Conservation (phyloP, 768 basidiomycete species). For the Ephemerocybe angulata region DNA sequence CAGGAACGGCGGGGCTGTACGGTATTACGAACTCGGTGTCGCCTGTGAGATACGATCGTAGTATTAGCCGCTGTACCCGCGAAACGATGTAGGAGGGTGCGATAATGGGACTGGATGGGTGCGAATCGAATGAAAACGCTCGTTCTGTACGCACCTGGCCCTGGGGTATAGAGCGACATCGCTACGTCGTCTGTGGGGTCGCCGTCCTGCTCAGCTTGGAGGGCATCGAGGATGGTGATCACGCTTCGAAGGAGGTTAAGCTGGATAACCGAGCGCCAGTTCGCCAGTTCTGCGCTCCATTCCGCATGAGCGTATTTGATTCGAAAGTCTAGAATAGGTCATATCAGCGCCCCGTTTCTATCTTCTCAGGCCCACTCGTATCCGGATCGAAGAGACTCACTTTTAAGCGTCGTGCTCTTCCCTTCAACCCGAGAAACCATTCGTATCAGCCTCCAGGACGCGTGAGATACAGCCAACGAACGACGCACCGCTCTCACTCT, state of each 20-base stretch:
- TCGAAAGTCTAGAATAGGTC: slow-evolving; percentile 55
- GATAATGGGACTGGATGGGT: too few species aligned
- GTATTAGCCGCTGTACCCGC: too few species aligned
- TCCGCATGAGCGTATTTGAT: slow-evolving; percentile 60
- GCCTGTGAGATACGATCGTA: too few species aligned
- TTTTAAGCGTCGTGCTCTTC: slow-evolving; percentile 68
- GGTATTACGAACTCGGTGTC: too few species aligned
- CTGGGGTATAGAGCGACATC: too few species aligned
- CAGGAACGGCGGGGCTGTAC: too few species aligned
- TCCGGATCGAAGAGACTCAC: slow-evolving; percentile 27
- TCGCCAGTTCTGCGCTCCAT: slow-evolving; percentile 64
- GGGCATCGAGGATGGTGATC: slow-evolving; percentile 57
- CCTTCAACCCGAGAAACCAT: slow-evolving; percentile 34
- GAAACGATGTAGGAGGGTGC: too few species aligned
- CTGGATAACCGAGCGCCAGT: slow-evolving; percentile 78
- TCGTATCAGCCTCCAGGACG: too few species aligned
- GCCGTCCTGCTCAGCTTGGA: slow-evolving; percentile 47
- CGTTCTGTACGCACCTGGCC: too few species aligned
- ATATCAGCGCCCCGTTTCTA: neutral
- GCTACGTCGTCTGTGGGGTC: neutral
- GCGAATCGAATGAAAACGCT: too few species aligned
- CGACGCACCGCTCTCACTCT: slow-evolving; percentile 59
- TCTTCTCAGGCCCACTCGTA: neutral
- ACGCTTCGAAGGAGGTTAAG: slow-evolving; percentile 76
- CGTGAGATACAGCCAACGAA: slow-evolving; percentile 20